Evolutionary conservation across 352 stramenopile species (phyloP).

Genomic region (Globisporangium rhizosaccharum): DNA sequence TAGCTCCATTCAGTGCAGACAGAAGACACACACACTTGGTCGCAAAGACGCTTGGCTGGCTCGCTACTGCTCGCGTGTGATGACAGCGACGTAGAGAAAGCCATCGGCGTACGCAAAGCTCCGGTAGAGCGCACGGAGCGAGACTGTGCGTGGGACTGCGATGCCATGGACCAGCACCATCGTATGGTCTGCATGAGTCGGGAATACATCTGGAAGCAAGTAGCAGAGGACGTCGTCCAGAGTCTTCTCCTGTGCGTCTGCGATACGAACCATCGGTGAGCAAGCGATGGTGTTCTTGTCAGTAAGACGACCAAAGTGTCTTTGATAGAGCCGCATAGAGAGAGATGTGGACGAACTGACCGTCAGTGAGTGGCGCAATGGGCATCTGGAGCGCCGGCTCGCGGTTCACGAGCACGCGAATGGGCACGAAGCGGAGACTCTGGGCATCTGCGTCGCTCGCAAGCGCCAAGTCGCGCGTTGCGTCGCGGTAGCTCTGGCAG

Average conservation of each 20-base stretch:
- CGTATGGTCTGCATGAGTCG: slow-evolving; percentile 2
- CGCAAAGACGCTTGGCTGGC: too few relatives aligned
- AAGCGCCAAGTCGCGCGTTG: slow-evolving; percentile 41
- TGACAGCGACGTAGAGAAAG: slow-evolving; percentile 63
- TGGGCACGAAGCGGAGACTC: slow-evolving; percentile 40
- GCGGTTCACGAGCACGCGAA: slow-evolving; percentile 59
- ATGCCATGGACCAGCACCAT: slow-evolving; percentile 61
- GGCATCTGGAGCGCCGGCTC: slow-evolving; percentile 67
- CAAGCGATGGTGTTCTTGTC: neutral
- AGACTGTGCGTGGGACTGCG: slow-evolving; percentile 33
- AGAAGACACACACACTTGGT: neutral
- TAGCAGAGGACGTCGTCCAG: slow-evolving; percentile 45
- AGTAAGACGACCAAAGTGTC: neutral
- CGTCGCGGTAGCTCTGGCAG: slow-evolving; percentile 45
- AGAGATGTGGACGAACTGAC: slow-evolving; percentile 7
- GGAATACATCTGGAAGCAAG: slow-evolving; percentile 63
- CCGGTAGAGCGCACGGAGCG: slow-evolving; percentile 57
- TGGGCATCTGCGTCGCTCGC: slow-evolving; percentile 24
- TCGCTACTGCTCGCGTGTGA: slow-evolving; percentile 6
- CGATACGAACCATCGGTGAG: neutral
- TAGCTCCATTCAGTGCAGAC: neutral
- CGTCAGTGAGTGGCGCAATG: slow-evolving; percentile 40
- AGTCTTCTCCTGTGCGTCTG: slow-evolving; percentile 34
- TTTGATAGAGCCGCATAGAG: neutral
- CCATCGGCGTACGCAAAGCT: slow-evolving; percentile 68